Conservation (phyloP, 805 yeast genomes). For the Metschnikowia borealis region DNA sequence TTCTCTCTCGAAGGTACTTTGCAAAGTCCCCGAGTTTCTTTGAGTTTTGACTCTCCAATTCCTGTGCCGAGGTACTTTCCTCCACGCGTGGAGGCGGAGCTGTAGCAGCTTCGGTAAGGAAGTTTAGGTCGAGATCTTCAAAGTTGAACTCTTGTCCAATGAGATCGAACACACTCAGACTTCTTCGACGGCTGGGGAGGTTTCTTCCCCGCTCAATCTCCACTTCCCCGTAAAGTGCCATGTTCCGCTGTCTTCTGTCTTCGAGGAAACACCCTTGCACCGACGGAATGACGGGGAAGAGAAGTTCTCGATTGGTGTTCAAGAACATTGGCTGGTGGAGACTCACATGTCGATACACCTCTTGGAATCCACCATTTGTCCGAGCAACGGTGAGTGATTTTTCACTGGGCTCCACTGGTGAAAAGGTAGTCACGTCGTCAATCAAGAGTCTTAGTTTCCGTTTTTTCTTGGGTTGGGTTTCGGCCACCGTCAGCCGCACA, state of each 20-base stretch:
- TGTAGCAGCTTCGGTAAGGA: not conserved
- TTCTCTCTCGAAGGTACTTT: constrained; percentile 10
- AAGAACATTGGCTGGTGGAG: constrained; percentile 8
- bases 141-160: not conserved
- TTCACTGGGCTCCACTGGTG: not conserved
- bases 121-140: constrained; percentile 2
- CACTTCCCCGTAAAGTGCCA: constrained; percentile 1
- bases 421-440: constrained; percentile 6
- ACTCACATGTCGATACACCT: constrained; percentile 6
- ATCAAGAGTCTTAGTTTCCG: constrained; percentile 2
- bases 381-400: not conserved
- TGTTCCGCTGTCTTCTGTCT: not conserved
- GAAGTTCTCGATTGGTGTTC: constrained; percentile 1
- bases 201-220: constrained; percentile 17
- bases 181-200: constrained; percentile 3
- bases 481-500: constrained; percentile 1
- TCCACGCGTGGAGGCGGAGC: not conserved
- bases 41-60: not conserved
- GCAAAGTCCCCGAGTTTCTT: constrained; percentile 6
- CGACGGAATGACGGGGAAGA: not conserved
- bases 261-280: not conserved
- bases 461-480: not conserved
- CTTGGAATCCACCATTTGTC: not conserved
- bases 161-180: constrained; percentile 7
- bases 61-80: not conserved